Base-by-base conservation (phyloP, 495 filamentous ascomycete genomes). In the Podospora appendiculata region DNA sequence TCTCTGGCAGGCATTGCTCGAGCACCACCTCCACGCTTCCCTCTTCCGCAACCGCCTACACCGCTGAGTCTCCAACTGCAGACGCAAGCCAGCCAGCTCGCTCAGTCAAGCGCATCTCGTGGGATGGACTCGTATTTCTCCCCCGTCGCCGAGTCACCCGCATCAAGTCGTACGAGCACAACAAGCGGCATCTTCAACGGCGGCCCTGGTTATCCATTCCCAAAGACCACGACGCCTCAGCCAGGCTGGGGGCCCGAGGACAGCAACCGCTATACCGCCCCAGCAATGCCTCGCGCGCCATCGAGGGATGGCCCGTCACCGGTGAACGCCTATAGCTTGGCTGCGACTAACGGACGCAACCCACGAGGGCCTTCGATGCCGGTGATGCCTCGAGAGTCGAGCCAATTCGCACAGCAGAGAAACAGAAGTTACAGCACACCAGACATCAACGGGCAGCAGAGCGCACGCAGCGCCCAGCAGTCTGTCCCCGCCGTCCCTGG, bases 71-170 rank as follows among this genome's bases (percentile, higher is more conserved):
- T 96, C 8, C 86, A 89, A 10, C 36, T 38, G 10, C 36, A 38
- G 56, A 96, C 90, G 3, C 81, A 88, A 58, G 48, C 47, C 17
- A 44, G 50, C 6, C 70, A 78, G 51, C 69, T 45, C 3, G 32
- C 63, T 57, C 51, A 79, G 62, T 70, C 68, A 56, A 72, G 17
- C 10, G 19, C 64, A 74, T 77, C 50, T 70, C 84, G 58, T 39
- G 60, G 49, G 14, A 76, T 77, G 25, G 82, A 86, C 45, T 96
- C 90, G 8, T 96, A 96, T 64, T 98, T 98, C 66, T 96, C 92
- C 1, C 93, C 93, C 1, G 79, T 82, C 9, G 79, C 78, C 11
- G 90, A 96, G 51, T 91, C 90, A 1, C 90, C 93, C 16, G 80
- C 77, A 11, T 94, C 89, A 2, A 86, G 86, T 6, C 80, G 91